Evolutionary conservation across 164 flowering plant species (phyloP).

Genomic region (Berberis thunbergii): DNA sequence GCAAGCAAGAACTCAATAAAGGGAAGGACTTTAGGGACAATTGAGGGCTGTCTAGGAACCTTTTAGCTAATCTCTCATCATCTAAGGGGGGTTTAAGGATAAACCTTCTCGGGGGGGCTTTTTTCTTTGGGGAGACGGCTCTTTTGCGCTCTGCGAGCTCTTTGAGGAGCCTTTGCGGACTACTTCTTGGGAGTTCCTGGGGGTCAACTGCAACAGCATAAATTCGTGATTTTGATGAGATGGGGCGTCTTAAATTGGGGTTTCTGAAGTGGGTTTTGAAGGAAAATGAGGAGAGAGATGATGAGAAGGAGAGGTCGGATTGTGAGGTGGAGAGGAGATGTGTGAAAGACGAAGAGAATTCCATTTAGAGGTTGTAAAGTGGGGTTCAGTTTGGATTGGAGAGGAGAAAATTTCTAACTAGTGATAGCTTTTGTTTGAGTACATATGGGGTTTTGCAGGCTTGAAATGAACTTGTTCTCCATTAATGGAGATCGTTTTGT

Average conservation of each 20-base stretch:
- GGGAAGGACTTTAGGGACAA: conserved; percentile 85
- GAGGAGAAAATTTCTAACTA: too few species aligned
- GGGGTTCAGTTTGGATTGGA: too few species aligned
- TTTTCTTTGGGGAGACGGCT: conserved; percentile 55
- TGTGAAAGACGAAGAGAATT: conserved; percentile 48
- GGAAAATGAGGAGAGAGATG: conserved; percentile 44
- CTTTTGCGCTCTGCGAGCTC: conserved; percentile 83
- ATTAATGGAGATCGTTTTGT: too few species aligned
- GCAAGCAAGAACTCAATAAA: conserved; percentile 81
- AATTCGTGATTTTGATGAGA: conserved; percentile 17
- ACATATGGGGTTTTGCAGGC: too few species aligned
- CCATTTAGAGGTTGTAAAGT: conserved; percentile 23
- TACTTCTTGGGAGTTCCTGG: conserved; percentile 54
- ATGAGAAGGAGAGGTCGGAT: conserved; percentile 48
- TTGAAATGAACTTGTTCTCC: too few species aligned
- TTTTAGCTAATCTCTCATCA: conserved; percentile 56
- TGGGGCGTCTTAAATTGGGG: conserved; percentile 17
- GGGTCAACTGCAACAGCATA: conserved; percentile 58
- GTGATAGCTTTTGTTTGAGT: too few species aligned
- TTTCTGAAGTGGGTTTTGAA: conserved; percentile 30
- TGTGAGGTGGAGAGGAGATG: conserved; percentile 21
- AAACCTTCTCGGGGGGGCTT: conserved; percentile 61
- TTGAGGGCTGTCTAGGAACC: conserved; percentile 89
- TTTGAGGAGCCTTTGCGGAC: conserved; percentile 83
- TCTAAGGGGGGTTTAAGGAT: conserved; percentile 91